These are phyloP conservation scores for Fusarium sp. DNA, from an alignment of 2,329 filamentous ascomycete genomes.

Conservation along the genomic window DNA sequence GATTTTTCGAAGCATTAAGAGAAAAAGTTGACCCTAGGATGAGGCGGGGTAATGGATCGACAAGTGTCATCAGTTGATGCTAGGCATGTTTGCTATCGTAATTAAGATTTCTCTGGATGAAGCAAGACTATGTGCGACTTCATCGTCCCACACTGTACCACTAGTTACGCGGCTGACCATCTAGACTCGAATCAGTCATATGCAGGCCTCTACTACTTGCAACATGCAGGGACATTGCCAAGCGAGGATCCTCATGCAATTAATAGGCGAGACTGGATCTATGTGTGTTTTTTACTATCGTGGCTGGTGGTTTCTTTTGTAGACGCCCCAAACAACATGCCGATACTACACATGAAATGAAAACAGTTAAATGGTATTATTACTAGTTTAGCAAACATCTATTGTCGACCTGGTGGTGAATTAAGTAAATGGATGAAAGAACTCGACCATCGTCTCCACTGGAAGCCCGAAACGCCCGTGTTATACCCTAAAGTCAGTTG, in stretches of 20 bases:
- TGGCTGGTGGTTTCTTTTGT: not conserved
- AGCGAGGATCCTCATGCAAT: not conserved
- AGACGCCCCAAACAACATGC: no score
- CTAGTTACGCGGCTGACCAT: not conserved
- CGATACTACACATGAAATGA: not conserved
- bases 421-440: not conserved
- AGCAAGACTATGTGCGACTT: not conserved
- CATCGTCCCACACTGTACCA: not conserved
- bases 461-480: not conserved
- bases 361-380: not conserved
- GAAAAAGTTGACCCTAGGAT: not conserved
- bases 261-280: not conserved
- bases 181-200: not conserved
- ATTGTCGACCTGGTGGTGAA: not conserved
- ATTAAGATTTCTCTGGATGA: not conserved
- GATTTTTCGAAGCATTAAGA: not conserved
- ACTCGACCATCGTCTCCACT: not conserved
- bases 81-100: not conserved
- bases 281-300: not conserved
- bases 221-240: not conserved
- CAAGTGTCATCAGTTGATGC: not conserved
- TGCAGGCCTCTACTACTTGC: not conserved
- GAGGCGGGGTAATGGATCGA: not conserved
- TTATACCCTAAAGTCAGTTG: not conserved
- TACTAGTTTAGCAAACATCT: not conserved